phyloP scores from a whole-genome alignment of 2,329 filamentous ascomycete species.

The Helotiales sp. region DNA sequence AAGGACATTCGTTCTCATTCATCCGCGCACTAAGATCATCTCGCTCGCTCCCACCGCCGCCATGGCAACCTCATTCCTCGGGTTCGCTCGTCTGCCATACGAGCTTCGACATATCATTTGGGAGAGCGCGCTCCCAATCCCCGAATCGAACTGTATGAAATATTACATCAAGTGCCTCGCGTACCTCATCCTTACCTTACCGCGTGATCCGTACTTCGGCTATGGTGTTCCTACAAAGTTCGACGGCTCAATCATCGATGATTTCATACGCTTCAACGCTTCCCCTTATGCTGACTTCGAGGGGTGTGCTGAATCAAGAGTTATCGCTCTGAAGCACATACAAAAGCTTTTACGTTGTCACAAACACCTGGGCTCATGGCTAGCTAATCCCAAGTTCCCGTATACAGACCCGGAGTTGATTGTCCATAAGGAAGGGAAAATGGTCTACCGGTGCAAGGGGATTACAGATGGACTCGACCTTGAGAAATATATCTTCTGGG shows the following conservation, averaged over 20 bases:
- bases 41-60: neutral
- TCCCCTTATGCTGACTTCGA: slow-evolving; percentile 2
- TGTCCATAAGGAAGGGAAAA: neutral
- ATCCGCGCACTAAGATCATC: neutral
- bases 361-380: neutral
- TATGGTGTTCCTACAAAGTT: neutral
- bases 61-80: neutral
- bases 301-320: slow-evolving; percentile 1
- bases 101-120: slow-evolving; percentile 9
- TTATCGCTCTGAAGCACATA: slow-evolving; percentile 12
- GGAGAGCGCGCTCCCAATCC: neutral
- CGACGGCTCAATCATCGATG: neutral
- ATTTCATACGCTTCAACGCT: neutral
- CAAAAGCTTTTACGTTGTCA: neutral
- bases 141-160: neutral
- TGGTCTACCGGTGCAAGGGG: neutral
- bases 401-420: neutral
- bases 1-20: neutral
- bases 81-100: neutral
- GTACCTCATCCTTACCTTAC: neutral
- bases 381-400: neutral
- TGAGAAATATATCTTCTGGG: slow-evolving; percentile 6
- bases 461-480: slow-evolving; percentile 8
- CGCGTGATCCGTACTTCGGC: neutral
- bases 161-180: neutral